Evolutionary conservation across 306 rosid genomes (phyloP).

Genomic region (Cucumis hystrix): DNA sequence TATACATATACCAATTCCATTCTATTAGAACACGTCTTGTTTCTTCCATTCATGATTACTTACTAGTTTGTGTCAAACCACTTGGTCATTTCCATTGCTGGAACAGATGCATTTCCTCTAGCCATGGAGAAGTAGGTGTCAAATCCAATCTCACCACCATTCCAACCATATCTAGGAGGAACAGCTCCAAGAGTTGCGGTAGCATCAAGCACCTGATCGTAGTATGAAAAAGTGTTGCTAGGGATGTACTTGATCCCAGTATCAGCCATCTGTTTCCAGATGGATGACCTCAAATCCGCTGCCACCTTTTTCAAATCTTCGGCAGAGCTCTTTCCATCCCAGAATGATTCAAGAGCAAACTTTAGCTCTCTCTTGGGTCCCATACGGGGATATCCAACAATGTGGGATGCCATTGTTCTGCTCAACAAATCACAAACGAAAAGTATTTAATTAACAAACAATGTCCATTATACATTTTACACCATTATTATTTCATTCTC

Average conservation of each 20-base stretch:
- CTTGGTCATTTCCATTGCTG: conserved; percentile 88
- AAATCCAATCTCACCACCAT: conserved; percentile 53
- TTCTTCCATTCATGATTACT: conserved; percentile 13
- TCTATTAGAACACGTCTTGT: not conserved
- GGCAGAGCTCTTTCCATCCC: conserved; percentile 69
- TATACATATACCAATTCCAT: not conserved
- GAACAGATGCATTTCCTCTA: conserved; percentile 61
- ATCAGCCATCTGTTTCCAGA: conserved; percentile 73
- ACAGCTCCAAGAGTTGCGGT: conserved; percentile 81
- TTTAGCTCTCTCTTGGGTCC: conserved; percentile 81
- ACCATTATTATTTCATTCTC: not conserved
- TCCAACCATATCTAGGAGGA: conserved; percentile 64
- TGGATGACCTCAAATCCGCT: conserved; percentile 42
- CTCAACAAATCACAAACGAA: not conserved
- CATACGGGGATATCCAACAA: conserved; percentile 81
- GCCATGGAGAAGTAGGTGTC: conserved; percentile 82
- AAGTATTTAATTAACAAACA: not conserved
- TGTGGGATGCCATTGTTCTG: conserved; percentile 71
- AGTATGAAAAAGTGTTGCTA: conserved; percentile 74
- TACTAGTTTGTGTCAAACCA: conserved; percentile 82
- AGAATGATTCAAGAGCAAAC: conserved; percentile 67
- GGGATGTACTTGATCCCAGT: conserved; percentile 64
- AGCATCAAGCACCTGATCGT: conserved; percentile 71
- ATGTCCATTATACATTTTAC: not conserved
- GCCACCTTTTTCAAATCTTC: conserved; percentile 49